phyloP scores from a whole-genome alignment of 179 eudicot genomes.

The Amaranthus tricolor region DNA sequence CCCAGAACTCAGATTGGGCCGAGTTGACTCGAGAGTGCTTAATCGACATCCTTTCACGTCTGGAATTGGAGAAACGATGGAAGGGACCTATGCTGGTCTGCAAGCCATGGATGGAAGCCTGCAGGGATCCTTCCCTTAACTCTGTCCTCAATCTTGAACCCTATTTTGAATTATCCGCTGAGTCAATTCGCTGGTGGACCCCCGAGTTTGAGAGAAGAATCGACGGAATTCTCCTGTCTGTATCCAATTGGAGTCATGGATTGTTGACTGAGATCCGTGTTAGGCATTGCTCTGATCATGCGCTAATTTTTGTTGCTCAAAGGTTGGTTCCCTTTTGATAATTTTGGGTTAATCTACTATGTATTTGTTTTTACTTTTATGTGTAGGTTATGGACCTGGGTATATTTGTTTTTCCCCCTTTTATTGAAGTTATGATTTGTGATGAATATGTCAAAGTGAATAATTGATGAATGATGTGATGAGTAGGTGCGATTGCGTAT shows the following conservation, averaged over 20 bases:
- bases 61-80: slow-evolving; percentile 65
- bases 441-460: neutral
- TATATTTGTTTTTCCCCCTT: no score
- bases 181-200: slow-evolving; percentile 71
- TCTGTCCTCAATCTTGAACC: slow-evolving; percentile 58
- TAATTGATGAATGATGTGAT: neutral
- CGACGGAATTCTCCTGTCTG: slow-evolving; percentile 63
- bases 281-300: slow-evolving; percentile 77
- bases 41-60: slow-evolving; percentile 64
- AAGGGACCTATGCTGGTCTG: slow-evolving; percentile 63
- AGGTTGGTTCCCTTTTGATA: slow-evolving; percentile 39
- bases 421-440: neutral
- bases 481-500: neutral
- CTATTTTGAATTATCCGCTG: slow-evolving; percentile 53
- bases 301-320: slow-evolving; percentile 53
- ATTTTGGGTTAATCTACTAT: neutral
- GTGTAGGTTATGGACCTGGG: neutral
- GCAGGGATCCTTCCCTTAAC: slow-evolving; percentile 61
- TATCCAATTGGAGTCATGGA: slow-evolving; percentile 59
- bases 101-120: slow-evolving; percentile 72
- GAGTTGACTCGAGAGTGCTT: slow-evolving; percentile 76
- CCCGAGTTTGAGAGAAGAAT: slow-evolving; percentile 61
- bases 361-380: neutral
- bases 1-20: slow-evolving; percentile 48
- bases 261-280: slow-evolving; percentile 54